phyloP scores from a whole-genome alignment of 164 flowering plant species.

The Cinnamomum chago region DNA sequence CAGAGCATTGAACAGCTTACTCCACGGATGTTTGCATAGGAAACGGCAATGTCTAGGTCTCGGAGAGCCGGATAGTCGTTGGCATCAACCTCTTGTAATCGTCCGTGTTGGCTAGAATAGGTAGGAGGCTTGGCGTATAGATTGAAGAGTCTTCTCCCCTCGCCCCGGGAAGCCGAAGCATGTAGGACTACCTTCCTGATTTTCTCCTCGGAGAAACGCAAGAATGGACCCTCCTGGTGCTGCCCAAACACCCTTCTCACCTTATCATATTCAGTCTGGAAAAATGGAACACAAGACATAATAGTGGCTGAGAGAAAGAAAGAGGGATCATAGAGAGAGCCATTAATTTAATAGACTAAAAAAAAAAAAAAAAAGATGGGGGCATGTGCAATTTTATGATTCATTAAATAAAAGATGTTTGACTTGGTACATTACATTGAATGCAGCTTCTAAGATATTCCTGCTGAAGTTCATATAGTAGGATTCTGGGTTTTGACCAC shows the following conservation, averaged over 20 bases:
- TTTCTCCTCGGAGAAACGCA: constrained; percentile 41
- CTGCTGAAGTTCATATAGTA: constrained; percentile 50
- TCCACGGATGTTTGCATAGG: constrained; percentile 29
- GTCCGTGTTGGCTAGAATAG: constrained; percentile 32
- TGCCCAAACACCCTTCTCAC: constrained; percentile 27
- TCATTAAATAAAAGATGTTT: no score
- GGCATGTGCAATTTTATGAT: no score
- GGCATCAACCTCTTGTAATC: constrained; percentile 23
- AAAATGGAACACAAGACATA: not conserved
- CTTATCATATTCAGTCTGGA: constrained; percentile 32
- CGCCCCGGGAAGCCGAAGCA: constrained; percentile 17
- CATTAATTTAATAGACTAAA: no score
- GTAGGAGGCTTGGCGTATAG: constrained; percentile 25
- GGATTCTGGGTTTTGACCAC: constrained; percentile 54
- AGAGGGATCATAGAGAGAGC: no score
- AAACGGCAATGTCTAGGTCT: constrained; percentile 29
- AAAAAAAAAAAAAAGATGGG: no score
- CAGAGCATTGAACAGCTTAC: constrained; percentile 13
- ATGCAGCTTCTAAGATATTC: constrained; percentile 55
- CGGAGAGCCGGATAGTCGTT: constrained; percentile 26
- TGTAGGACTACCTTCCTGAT: constrained; percentile 23
- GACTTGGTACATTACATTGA: constrained; percentile 35
- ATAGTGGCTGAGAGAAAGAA: not conserved
- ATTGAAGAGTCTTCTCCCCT: constrained; percentile 25
- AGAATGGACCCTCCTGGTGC: constrained; percentile 26